Percentiles rank a stretch among this genome's conserved stretches.
phyloP scores from a whole-genome alignment of 345 rosid species.

The Isatis tinctoria region DNA sequence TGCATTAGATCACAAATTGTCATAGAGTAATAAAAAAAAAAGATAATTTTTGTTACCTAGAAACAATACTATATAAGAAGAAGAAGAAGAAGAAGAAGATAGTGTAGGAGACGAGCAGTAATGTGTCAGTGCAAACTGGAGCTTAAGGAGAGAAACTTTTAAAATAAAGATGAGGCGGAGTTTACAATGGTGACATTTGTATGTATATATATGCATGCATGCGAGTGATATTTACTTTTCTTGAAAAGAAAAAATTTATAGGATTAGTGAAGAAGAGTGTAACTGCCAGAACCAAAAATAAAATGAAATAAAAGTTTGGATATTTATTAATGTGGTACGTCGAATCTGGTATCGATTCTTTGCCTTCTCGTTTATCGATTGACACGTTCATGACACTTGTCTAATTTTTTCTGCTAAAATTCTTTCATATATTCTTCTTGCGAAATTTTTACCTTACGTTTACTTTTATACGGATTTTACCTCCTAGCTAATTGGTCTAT shows the following conservation, averaged over 20 bases:
- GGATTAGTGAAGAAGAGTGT: slow-evolving; percentile 21
- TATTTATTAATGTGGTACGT: slow-evolving; percentile 26
- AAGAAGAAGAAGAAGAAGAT: background rate
- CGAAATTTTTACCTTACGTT: background rate
- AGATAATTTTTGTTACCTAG: slow-evolving; percentile 16
- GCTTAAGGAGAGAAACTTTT: slow-evolving; percentile 23
- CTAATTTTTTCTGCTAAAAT: slow-evolving; percentile 12
- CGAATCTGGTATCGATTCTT: slow-evolving; percentile 29
- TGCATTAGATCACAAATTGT: background rate
- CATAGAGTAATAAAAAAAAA: background rate
- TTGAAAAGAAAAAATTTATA: background rate
- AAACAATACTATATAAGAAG: background rate
- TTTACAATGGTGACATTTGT: slow-evolving; percentile 18
- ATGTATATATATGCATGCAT: slow-evolving; percentile 21
- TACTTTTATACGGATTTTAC: slow-evolving; percentile 1
- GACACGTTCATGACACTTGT: slow-evolving; percentile 36
- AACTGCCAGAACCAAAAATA: background rate
- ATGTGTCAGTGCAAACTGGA: slow-evolving; percentile 27
- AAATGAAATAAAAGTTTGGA: background rate
- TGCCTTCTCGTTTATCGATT: slow-evolving; percentile 10
- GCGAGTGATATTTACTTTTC: background rate
- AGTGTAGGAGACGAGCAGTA: background rate
- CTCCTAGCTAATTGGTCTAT: background rate
- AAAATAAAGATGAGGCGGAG: slow-evolving; percentile 29
- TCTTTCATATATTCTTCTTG: slow-evolving; percentile 12